Base-by-base conservation (phyloP, 1,139 yeast genomes). In the Suhomyces coccinellae region DNA sequence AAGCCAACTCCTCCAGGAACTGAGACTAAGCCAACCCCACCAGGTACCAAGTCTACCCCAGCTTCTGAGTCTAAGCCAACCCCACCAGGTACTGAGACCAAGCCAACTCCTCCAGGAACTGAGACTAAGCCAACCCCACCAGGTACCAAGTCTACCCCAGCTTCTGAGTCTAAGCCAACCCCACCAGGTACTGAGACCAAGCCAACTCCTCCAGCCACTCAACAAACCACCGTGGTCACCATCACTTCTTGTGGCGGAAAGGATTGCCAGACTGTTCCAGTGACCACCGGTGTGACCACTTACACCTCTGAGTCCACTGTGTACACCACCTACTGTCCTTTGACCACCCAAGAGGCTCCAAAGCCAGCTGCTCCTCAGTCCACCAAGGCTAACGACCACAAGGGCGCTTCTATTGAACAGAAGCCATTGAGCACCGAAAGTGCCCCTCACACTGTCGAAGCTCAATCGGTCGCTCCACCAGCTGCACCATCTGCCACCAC, bases 211-310 rank as follows among this genome's bases (percentile, higher is more conserved):
- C 24, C 26, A 16, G 28, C 33, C 14, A 30, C 32, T 11, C 38
- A 17, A 17, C 38, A 17, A 17, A n/a, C 40, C n/a, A 16, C 36
- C 17, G 36, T 26, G 29, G 29, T 26, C 7, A 26, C 29, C n/a
- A 26, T 26, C n/a, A 26, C 29, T 2, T 26, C 29, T 26, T 51
- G 66, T 41, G 41, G 50, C 46, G 51, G 52, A 53, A 33, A 55
- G 52, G 46, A 54, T 51, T 55, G 65, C 54, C 15, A 52, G 34
- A 41, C 33, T 28, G 40, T 54, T 35, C 48, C 61, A 33, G 56
- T 58, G 20, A 57, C 68, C 20, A 65, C 73, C 9, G 72, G 70
- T 24, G 50, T 63, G 22, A 50, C 63, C 39, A 53, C 61, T 40
- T 59, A 63, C 38, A 44, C 50, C 16, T 51, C 47, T 16, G 43